Base-by-base conservation (phyloP, 225 moss, liverwort and hornwort genomes). In the Rhytidiadelphus loreus region DNA sequence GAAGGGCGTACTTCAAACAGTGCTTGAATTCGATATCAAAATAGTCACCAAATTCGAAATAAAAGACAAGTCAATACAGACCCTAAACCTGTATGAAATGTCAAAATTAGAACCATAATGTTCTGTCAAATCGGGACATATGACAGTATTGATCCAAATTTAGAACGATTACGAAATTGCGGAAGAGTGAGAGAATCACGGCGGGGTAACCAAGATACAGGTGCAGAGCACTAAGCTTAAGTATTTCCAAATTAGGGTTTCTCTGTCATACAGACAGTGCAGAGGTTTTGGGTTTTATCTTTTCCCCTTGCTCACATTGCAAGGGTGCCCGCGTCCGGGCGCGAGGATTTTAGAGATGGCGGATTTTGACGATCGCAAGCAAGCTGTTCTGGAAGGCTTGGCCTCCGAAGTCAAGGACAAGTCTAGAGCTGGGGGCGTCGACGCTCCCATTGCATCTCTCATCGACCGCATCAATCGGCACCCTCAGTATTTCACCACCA, bases 371-470 rank as follows among this genome's bases (percentile, higher is more conserved):
- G 74, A 88, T 17, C 97, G 98, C 60, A 99, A 99, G 93, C 95
- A 85, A 62, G 90, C 77, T 39, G 96, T 96, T 8, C 83, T 99
- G 87, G 86, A 88, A 77, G 95, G 89, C 32, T 77, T 99, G 92
- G 89, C 94, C 9, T 96, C 95, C 59, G 95, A 97, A 63, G 92
- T 83, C 12, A 91, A 85, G 73, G 97, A 99, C 89, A 96, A 92
- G 73, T 99, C 98, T 55, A 90, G 96, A 71, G 97, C 97, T 48
- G 97, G 98, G 25, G 95, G 95, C 15, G 97, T 99, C 55, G 98
- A 99, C 80, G 93, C 93, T 68, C 96, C 97, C 5, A 99, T 99
- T 52, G 95, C 95, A 25, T 79, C 94, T 37, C 96, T 99, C 39
- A 90, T 99, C 86, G 77, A 78, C 32, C 93, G 92, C 80, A 93